phyloP scores from a whole-genome alignment of 805 yeast species.

The Wickerhamiella occidentalis region DNA sequence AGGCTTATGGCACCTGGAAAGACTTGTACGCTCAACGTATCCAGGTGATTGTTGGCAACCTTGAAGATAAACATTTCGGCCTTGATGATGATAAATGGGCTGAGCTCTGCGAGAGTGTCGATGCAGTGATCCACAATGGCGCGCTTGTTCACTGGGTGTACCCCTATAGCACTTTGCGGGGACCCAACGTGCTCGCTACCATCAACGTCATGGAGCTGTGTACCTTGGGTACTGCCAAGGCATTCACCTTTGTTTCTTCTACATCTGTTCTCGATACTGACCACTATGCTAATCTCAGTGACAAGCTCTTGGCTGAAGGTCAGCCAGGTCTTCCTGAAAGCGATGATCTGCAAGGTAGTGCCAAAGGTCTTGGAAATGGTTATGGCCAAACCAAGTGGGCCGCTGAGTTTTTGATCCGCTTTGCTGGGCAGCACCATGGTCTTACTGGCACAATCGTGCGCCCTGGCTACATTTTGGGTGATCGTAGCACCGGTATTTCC shows the following conservation, averaged over 20 bases:
- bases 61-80: constrained; percentile 65
- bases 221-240: constrained; percentile 69
- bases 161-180: constrained; percentile 81
- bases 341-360: constrained; percentile 74
- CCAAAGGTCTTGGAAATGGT: constrained; percentile 74
- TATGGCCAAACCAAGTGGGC: constrained; percentile 99
- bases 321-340: constrained; percentile 64
- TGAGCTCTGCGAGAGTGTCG: constrained; percentile 45
- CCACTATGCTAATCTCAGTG: constrained; percentile 67
- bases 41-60: constrained; percentile 70
- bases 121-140: constrained; percentile 87
- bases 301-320: constrained; percentile 51
- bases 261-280: constrained; percentile 86
- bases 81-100: constrained; percentile 46
- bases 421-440: constrained; percentile 71
- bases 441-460: constrained; percentile 79
- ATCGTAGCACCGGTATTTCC: constrained; percentile 68
- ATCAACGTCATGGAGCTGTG: constrained; percentile 71
- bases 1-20: constrained; percentile 73
- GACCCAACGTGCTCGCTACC: constrained; percentile 85
- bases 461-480: constrained; percentile 95
- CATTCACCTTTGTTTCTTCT: constrained; percentile 84
- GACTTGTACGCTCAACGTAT: constrained; percentile 46
- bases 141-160: constrained; percentile 98
- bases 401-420: constrained; percentile 77